Conservation (phyloP, 2,329 filamentous ascomycete species). For the Cladophialophora psammophila region DNA sequence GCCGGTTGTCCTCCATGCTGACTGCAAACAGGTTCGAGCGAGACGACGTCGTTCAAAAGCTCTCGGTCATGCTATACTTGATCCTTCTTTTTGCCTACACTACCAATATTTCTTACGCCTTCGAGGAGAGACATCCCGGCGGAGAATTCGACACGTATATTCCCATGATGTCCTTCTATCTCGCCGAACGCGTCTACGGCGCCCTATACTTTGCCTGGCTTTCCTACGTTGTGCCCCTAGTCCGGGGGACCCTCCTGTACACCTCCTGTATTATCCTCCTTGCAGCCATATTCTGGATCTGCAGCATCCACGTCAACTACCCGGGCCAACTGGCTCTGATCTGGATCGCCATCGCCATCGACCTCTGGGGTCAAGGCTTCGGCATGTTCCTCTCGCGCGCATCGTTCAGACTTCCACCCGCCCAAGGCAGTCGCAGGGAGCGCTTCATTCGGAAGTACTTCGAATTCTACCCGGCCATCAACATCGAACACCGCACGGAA, state of each 20-base stretch:
- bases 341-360: slow-evolving; percentile 20
- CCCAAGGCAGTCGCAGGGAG: background rate
- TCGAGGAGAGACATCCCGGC: slow-evolving; percentile 11
- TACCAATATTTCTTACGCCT: slow-evolving; percentile 20
- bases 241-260: slow-evolving; percentile 17
- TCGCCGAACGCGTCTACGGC: slow-evolving; percentile 17
- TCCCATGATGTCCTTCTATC: slow-evolving; percentile 21
- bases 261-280: slow-evolving; percentile 19
- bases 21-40: slow-evolving; percentile 15
- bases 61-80: slow-evolving; percentile 18
- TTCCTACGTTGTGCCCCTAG: slow-evolving; percentile 16
- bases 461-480: slow-evolving; percentile 22
- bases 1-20: background rate
- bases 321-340: slow-evolving; percentile 14
- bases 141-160: slow-evolving; percentile 12
- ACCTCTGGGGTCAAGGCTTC: slow-evolving; percentile 20
- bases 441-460: slow-evolving; percentile 19
- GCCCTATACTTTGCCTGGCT: slow-evolving; percentile 17
- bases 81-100: slow-evolving; percentile 19
- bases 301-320: slow-evolving; percentile 17
- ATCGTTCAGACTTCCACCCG: background rate
- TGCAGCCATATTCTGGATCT: slow-evolving; percentile 12
- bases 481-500: slow-evolving; percentile 22
- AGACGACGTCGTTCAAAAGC: slow-evolving; percentile 21
- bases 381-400: slow-evolving; percentile 22